Conservation (phyloP, 2,329 filamentous ascomycete genomes). For the Neopestalotiopsis clavispora region DNA sequence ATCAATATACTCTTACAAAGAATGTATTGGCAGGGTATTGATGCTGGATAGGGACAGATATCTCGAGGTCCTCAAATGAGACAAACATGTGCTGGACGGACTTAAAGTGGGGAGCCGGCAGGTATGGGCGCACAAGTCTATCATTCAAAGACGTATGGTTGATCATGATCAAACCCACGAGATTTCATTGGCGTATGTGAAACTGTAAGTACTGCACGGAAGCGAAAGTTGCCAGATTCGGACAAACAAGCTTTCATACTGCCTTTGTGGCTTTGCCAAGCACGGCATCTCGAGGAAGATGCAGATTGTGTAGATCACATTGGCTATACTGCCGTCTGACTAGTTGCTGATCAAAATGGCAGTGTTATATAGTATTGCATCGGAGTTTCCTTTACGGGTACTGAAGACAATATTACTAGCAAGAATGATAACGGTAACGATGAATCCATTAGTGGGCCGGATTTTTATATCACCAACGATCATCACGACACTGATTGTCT, state of each 20-base stretch:
- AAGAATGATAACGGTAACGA: too few species aligned
- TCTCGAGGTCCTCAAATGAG: neutral
- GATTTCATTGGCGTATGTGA: neutral
- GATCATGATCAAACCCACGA: neutral
- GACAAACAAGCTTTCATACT: neutral
- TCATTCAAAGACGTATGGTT: neutral
- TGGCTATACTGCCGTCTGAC: too few species aligned
- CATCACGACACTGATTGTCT: too few species aligned
- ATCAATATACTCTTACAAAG: neutral
- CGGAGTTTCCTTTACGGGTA: too few species aligned
- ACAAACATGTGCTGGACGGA: neutral
- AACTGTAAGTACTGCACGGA: neutral
- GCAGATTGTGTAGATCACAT: too few species aligned
- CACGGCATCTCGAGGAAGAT: too few species aligned
- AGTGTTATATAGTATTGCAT: too few species aligned
- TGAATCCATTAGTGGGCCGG: too few species aligned
- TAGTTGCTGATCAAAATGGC: too few species aligned
- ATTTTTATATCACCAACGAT: too few species aligned
- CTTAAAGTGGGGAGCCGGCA: neutral
- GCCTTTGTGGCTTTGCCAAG: neutral
- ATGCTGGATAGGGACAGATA: neutral
- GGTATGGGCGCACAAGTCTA: neutral
- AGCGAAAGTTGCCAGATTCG: neutral
- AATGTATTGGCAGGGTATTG: neutral
- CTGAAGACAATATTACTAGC: too few species aligned